Base-by-base conservation (phyloP, 345 rosid species). In the Rhodamnia rubescens region DNA sequence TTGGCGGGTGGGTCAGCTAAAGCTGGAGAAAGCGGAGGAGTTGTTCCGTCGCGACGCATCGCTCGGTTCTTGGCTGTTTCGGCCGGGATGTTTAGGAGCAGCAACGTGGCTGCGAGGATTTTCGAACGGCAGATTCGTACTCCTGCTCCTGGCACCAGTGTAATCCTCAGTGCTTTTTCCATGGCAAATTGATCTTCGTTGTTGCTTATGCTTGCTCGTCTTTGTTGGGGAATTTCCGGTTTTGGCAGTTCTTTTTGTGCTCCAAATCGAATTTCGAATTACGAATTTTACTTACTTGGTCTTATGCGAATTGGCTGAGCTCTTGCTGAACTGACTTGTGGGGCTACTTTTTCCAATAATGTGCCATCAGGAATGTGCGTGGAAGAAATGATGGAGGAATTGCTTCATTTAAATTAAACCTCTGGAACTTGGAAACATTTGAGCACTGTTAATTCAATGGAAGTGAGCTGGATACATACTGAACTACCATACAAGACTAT, bases 71-170 rank as follows among this genome's bases (percentile, higher is more conserved):
- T 20, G 58, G 56, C 42, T 15, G 42, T 5, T 82, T 81, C 53
- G 80, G 85, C 9, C 75, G 86, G 86, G 85, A 95, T 95, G 99
- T 92, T 90, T 88, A 88, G 86, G 82, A 94, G 91, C 90, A 85
- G 87, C 88, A 96, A 96, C 92, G 91, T 96, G 83, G 91, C 90
- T 83, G 92, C 95, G 87, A 91, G 98, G 94, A 90, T 96, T 85
- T 96, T 96, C 87, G 96, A 94, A 84, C 98, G 99, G 84, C 97
- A 96, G 90, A 90, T 95, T 86, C 90, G 91, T 32, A 86, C 89
- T 86, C 92, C 96, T 85, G 89, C 94, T 89, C 97, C 95, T 6
- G 95, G 96, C 82, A 95, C 99, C 50, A 92, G 90, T 83, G 94
- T 92, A 94, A 51, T 44, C 87, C 54, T 74, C 27, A n/a, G 74